These are phyloP conservation scores for Kodamaea sp. DNA, from an alignment of 1,139 yeast species.

Conservation along the genomic window DNA sequence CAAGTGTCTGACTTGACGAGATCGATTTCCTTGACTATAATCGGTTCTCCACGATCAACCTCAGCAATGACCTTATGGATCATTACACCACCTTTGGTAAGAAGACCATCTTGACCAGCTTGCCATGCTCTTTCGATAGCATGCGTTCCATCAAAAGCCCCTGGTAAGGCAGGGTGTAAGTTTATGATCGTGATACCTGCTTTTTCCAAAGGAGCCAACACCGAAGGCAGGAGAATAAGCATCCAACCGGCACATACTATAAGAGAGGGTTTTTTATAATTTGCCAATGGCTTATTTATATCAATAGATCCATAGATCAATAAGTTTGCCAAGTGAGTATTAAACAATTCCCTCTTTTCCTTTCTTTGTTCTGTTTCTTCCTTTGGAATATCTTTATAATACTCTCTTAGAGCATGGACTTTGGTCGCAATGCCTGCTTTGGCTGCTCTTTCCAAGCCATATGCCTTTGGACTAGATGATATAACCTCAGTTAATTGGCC, in stretches of 20 bases:
- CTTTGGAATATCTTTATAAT: constrained; percentile 71
- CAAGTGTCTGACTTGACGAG: constrained; percentile 68
- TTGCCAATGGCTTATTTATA: constrained; percentile 15
- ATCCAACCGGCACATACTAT: constrained; percentile 99
- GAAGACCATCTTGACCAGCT: constrained; percentile 81
- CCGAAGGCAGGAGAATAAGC: constrained; percentile 79
- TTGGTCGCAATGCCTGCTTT: constrained; percentile 64
- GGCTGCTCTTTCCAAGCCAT: constrained; percentile 75
- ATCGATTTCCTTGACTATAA: constrained; percentile 74
- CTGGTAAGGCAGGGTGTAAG: constrained; percentile 95
- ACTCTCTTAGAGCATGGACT: constrained; percentile 68
- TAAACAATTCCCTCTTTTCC: constrained; percentile 65
- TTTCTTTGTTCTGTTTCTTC: constrained; percentile 54
- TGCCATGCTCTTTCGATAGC: constrained; percentile 96
- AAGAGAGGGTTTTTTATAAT: constrained; percentile 61
- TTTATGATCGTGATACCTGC: constrained; percentile 77
- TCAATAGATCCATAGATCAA: constrained; percentile 49
- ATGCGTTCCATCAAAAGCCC: constrained; percentile 94
- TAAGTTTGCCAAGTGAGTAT: constrained; percentile 68
- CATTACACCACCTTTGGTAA: constrained; percentile 89
- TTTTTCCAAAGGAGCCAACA: constrained; percentile 60
- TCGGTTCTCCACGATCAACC: constrained; percentile 90
- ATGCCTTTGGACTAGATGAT: constrained; percentile 80
- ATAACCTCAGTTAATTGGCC: constrained; percentile 72
- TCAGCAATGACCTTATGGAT: constrained; percentile 91